Evolutionary conservation across 805 yeast species (phyloP).

Genomic region (Kazachstania bromeliacearum): DNA sequence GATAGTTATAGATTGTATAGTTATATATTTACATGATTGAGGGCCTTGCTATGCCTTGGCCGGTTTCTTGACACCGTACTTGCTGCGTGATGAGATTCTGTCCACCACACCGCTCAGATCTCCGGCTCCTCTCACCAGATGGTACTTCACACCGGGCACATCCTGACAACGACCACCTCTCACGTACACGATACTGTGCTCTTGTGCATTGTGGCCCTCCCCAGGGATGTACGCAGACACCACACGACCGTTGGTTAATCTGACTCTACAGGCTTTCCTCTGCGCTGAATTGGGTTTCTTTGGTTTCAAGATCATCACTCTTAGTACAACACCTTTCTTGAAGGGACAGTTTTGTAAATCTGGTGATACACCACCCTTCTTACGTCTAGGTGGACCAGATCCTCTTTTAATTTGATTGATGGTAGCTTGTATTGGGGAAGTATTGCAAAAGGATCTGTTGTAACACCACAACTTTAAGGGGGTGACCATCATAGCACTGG

Average conservation of each 20-base stretch:
- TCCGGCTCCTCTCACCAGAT: slow-evolving; percentile 83
- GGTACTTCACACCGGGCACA: slow-evolving; percentile 96
- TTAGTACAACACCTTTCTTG: slow-evolving; percentile 83
- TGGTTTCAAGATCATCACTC: slow-evolving; percentile 93
- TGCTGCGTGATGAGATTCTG: slow-evolving; percentile 80
- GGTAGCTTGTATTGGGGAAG: slow-evolving; percentile 40
- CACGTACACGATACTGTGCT: slow-evolving; percentile 89
- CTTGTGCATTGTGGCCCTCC: slow-evolving; percentile 97
- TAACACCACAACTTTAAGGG: no score
- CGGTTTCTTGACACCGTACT: slow-evolving; percentile 88
- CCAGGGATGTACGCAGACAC: slow-evolving; percentile 95
- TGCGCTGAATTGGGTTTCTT: slow-evolving; percentile 98
- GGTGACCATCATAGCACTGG: no score
- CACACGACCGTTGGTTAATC: slow-evolving; percentile 80
- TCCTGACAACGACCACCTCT: slow-evolving; percentile 99
- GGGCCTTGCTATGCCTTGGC: slow-evolving; percentile 1
- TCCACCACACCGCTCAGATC: slow-evolving; percentile 94
- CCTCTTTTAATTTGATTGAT: slow-evolving; percentile 72
- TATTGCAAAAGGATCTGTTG: slow-evolving; percentile 7
- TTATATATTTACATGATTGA: no score
- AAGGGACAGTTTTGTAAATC: slow-evolving; percentile 79
- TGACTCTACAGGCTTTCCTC: slow-evolving; percentile 92
- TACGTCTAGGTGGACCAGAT: slow-evolving; percentile 34
- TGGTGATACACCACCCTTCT: slow-evolving; percentile 55
- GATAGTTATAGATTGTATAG: no score